These are phyloP conservation scores for Colletotrichum cordylinicola DNA, from an alignment of 2,329 filamentous ascomycete species.

Conservation along the genomic window DNA sequence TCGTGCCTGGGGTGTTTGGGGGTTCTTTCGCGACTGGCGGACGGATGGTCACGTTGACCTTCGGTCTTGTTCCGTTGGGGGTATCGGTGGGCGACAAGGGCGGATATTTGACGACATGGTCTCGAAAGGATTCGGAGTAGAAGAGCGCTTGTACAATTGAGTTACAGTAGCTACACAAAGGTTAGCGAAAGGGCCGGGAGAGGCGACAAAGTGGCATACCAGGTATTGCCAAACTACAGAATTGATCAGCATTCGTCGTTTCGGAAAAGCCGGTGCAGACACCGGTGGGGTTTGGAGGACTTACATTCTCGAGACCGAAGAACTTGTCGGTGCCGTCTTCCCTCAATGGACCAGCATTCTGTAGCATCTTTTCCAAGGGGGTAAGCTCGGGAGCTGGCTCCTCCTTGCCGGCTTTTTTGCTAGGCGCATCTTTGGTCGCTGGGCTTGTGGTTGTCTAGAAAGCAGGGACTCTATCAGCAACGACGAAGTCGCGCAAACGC, in stretches of 20 bases:
- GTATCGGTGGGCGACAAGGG: conserved; percentile 72
- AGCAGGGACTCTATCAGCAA: conserved; percentile 29
- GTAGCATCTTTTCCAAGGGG: conserved; percentile 76
- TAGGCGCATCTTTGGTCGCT: conserved; percentile 50
- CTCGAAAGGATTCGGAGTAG: conserved; percentile 92
- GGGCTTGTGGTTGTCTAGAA: conserved; percentile 49
- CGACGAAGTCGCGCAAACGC: conserved; percentile 1
- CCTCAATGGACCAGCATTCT: conserved; percentile 80
- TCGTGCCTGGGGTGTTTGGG: conserved; percentile 40
- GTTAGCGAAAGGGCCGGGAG: neutral
- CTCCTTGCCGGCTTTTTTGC: conserved; percentile 65
- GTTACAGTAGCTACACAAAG: conserved; percentile 82
- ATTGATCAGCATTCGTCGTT: conserved; percentile 37
- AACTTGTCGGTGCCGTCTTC: conserved; percentile 96
- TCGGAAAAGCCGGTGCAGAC: conserved; percentile 7
- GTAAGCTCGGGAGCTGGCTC: conserved; percentile 64
- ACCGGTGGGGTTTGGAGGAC: conserved; percentile 38
- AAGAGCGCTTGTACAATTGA: conserved; percentile 97
- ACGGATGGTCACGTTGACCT: conserved; percentile 67
- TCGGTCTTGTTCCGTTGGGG: conserved; percentile 63
- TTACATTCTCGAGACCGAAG: conserved; percentile 96
- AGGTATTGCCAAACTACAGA: conserved; percentile 91
- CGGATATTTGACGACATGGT: conserved; percentile 93
- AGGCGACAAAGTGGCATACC: conserved; percentile 60
- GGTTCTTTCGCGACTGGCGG: conserved; percentile 57